These are phyloP conservation scores for Aspergillus biplanus DNA, from an alignment of 495 filamentous ascomycete genomes.

Conservation along the genomic window DNA sequence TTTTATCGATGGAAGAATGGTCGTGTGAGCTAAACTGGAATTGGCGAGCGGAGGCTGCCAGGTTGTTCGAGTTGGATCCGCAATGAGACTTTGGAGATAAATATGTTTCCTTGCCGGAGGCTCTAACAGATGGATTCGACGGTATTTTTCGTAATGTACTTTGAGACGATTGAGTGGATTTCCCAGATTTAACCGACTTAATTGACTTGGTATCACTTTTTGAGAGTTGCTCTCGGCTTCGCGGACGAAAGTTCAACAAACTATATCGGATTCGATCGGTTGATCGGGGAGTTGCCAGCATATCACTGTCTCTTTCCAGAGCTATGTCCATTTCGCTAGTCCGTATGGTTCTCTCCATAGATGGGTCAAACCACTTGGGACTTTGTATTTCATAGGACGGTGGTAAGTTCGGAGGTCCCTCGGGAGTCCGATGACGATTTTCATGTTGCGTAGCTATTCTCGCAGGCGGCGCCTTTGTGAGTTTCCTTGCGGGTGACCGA, in stretches of 20 bases:
- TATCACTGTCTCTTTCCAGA: conserved; percentile 37
- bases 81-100: conserved; percentile 25
- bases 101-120: conserved; percentile 28
- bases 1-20: conserved; percentile 18
- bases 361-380: conserved; percentile 33
- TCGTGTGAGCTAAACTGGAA: conserved; percentile 23
- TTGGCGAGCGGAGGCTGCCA: neutral
- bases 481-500: conserved; percentile 25
- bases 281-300: conserved; percentile 19
- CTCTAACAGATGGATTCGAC: conserved; percentile 27
- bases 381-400: conserved; percentile 28
- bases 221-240: conserved; percentile 33
- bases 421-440: conserved; percentile 5
- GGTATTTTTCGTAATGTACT: conserved; percentile 21
- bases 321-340: conserved; percentile 47
- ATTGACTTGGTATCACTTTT: conserved; percentile 27
- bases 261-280: conserved; percentile 11
- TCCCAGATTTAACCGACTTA: conserved; percentile 13
- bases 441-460: conserved; percentile 8
- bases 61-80: conserved; percentile 4
- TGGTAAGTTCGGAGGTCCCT: conserved; percentile 21
- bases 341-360: conserved; percentile 38
- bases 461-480: conserved; percentile 34
- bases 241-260: conserved; percentile 18
- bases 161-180: conserved; percentile 19